These are phyloP conservation scores for Eucalyptus cloeziana DNA, from an alignment of 345 rosid species.

Conservation along the genomic window DNA sequence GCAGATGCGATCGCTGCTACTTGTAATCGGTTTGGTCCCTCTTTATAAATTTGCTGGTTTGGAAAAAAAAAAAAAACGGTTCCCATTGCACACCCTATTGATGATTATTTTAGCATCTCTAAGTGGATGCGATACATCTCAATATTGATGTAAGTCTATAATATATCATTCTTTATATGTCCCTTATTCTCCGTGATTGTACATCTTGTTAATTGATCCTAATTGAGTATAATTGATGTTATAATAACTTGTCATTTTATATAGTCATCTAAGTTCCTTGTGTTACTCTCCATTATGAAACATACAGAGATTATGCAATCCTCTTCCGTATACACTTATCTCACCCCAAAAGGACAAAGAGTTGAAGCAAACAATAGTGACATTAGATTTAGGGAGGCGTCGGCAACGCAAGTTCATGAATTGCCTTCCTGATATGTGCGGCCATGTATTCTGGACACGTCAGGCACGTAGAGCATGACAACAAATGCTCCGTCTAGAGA, in stretches of 20 bases:
- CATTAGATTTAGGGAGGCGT: neutral
- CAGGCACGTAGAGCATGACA: too few species aligned
- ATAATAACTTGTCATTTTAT: too few species aligned
- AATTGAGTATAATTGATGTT: too few species aligned
- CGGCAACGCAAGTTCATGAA: neutral
- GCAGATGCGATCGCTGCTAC: too few species aligned
- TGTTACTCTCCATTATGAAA: neutral
- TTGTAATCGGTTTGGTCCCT: too few species aligned
- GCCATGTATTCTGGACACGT: neutral
- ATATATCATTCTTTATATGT: too few species aligned
- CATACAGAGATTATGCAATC: neutral
- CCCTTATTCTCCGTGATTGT: neutral
- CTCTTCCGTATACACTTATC: neutral
- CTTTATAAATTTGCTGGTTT: too few species aligned
- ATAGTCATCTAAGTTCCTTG: neutral
- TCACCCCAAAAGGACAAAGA: neutral
- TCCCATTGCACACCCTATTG: fast-evolving
- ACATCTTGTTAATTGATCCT: neutral
- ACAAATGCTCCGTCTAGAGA: too few species aligned
- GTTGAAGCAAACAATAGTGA: neutral
- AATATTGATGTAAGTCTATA: too few species aligned
- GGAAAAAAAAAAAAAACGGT: too few species aligned
- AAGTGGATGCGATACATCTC: too few species aligned
- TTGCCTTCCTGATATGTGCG: neutral
- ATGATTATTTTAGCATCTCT: too few species aligned